These are phyloP conservation scores for Sporisorium graminicola DNA, from an alignment of 1,284 basidiomycete species.

Conservation along the genomic window DNA sequence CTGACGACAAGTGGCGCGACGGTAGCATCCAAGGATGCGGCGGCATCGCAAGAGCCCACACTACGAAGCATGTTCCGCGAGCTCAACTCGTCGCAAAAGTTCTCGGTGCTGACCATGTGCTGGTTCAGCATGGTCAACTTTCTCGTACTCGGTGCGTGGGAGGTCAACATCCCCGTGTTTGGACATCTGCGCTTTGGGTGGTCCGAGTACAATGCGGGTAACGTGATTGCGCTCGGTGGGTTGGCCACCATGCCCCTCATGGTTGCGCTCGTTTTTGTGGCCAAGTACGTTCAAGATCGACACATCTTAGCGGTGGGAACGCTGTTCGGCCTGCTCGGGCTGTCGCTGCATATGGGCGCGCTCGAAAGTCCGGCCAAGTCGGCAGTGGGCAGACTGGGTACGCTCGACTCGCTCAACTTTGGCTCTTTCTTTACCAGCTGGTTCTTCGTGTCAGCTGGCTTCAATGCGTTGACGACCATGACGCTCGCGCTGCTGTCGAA, in stretches of 20 bases:
- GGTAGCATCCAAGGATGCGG: not conserved
- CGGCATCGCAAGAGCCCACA: slow-evolving; percentile 13
- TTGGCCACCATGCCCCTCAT: slow-evolving; percentile 50
- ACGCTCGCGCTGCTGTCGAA: slow-evolving; percentile 49
- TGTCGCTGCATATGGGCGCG: slow-evolving; percentile 50
- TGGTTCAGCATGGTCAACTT: slow-evolving; percentile 58
- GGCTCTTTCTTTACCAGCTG: slow-evolving; percentile 52
- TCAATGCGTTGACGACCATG: slow-evolving; percentile 51
- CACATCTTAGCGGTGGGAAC: slow-evolving; percentile 40
- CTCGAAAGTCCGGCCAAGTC: slow-evolving; percentile 36
- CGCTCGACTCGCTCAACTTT: slow-evolving; percentile 35
- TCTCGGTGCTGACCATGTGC: slow-evolving; percentile 51
- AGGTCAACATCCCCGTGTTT: slow-evolving; percentile 54
- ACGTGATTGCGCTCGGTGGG: slow-evolving; percentile 50
- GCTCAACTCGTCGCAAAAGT: slow-evolving; percentile 38
- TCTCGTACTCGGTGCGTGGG: slow-evolving; percentile 52
- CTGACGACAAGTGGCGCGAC: not conserved
- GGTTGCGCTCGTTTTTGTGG: slow-evolving; percentile 45
- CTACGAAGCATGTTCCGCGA: slow-evolving; percentile 33
- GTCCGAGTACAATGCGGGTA: slow-evolving; percentile 52
- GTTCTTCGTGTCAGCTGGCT: slow-evolving; percentile 44
- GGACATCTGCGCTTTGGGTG: slow-evolving; percentile 39
- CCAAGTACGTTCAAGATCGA: slow-evolving; percentile 48
- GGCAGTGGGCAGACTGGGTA: slow-evolving; percentile 19
- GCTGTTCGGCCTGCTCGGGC: slow-evolving; percentile 41